These are phyloP conservation scores for Alternaria sp. DNA, from an alignment of 2,329 filamentous ascomycete genomes.

Conservation along the genomic window DNA sequence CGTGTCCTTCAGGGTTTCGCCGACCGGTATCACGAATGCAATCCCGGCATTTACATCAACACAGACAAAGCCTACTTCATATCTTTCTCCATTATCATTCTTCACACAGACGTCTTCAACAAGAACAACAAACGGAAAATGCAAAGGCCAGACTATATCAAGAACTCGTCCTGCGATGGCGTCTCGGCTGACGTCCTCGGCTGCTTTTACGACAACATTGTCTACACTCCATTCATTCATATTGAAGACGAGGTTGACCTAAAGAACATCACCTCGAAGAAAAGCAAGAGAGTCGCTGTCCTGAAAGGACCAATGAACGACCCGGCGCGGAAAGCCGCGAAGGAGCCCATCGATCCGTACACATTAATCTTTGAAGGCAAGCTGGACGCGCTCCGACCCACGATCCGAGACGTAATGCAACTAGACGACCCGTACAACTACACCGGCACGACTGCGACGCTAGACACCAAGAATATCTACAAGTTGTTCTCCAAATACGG, in stretches of 20 bases:
- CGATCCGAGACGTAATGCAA: slow-evolving; percentile 88
- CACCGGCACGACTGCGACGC: slow-evolving; percentile 73
- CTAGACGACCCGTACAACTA: slow-evolving; percentile 93
- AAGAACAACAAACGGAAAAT: slow-evolving; percentile 99
- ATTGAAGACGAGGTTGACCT: slow-evolving; percentile 90
- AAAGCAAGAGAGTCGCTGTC: slow-evolving; percentile 69
- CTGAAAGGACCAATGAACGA: slow-evolving; percentile 66
- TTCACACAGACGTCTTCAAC: slow-evolving; percentile 99
- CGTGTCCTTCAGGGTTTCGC: slow-evolving; percentile 92
- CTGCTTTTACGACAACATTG: slow-evolving; percentile 98
- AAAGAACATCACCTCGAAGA: slow-evolving; percentile 74
- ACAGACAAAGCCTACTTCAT: slow-evolving; percentile 98
- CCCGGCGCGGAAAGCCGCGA: slow-evolving; percentile 67
- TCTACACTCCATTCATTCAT: slow-evolving; percentile 97
- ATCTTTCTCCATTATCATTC: slow-evolving; percentile 92
- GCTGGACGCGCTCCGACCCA: slow-evolving; percentile 80
- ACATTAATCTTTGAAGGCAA: slow-evolving; percentile 90
- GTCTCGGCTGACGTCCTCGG: slow-evolving; percentile 93
- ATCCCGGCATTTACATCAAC: slow-evolving; percentile 89
- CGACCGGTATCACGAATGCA: slow-evolving; percentile 97
- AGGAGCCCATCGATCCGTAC: slow-evolving; percentile 94
- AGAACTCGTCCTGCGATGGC: slow-evolving; percentile 89
- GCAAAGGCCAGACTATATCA: slow-evolving; percentile 94
- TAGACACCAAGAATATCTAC: slow-evolving; percentile 83
- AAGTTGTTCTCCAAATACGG: slow-evolving; percentile 90